These are phyloP conservation scores for Pseudocercospora fijiensis DNA, from an alignment of 2,329 filamentous ascomycete genomes.

Conservation along the genomic window DNA sequence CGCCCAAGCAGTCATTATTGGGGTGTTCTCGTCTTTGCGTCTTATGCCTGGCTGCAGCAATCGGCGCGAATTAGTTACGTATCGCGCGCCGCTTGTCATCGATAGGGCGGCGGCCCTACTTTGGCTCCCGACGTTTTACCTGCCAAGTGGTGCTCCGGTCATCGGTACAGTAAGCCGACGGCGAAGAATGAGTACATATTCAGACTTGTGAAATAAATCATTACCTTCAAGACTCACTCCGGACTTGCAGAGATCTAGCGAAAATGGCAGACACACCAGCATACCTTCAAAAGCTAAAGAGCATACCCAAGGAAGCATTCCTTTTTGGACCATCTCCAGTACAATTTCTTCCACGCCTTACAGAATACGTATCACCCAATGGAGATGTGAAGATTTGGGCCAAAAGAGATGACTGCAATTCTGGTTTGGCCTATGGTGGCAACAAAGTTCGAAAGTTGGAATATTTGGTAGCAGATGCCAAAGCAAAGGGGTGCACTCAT, in stretches of 20 bases:
- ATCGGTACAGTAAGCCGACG: not conserved
- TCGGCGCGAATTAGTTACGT: not conserved
- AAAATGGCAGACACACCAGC: slow-evolving; percentile 17
- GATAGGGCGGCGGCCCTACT: slow-evolving; percentile 10
- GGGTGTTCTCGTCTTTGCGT: not conserved
- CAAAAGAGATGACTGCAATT: slow-evolving; percentile 65
- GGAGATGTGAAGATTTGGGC: slow-evolving; percentile 64
- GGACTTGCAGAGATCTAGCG: not conserved
- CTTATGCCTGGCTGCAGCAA: not conserved
- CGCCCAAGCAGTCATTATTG: not conserved
- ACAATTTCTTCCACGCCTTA: slow-evolving; percentile 65
- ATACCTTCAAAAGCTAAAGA: slow-evolving; percentile 28
- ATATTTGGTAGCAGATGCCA: slow-evolving; percentile 40
- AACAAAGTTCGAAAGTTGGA: slow-evolving; percentile 44
- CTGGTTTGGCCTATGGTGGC: slow-evolving; percentile 40
- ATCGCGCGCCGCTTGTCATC: not conserved
- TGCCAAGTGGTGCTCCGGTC: not conserved
- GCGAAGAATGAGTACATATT: not conserved
- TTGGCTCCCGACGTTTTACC: slow-evolving; percentile 2
- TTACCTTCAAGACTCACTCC: not conserved
- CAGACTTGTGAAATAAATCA: not conserved
- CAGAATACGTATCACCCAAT: slow-evolving; percentile 53
- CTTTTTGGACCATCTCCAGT: slow-evolving; percentile 69
- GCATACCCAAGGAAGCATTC: slow-evolving; percentile 60
- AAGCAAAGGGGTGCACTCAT: slow-evolving; percentile 32